Percentiles rank a stretch among this genome's conserved stretches.
These are phyloP conservation scores for Apiotrichum montevideense DNA, from an alignment of 1,284 basidiomycete genomes.

Conservation along the genomic window DNA sequence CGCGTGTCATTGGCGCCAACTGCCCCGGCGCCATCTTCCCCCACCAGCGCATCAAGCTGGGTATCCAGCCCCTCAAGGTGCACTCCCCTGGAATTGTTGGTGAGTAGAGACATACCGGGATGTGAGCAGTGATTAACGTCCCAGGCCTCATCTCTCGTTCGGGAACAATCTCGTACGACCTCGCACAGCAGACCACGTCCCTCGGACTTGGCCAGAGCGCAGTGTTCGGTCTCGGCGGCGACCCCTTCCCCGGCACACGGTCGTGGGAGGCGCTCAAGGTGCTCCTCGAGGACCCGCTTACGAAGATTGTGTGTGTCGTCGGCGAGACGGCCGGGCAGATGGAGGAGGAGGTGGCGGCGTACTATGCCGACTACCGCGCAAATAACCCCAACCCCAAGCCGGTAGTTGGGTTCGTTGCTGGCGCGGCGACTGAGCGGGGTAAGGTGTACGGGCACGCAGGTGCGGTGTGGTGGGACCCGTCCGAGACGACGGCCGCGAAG, in stretches of 20 bases:
- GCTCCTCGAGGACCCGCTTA: conserved; percentile 74
- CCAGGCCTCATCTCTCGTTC: conserved; percentile 76
- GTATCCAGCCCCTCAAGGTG: conserved; percentile 92
- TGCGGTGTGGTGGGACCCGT: conserved; percentile 22
- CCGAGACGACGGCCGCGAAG: conserved; percentile 18
- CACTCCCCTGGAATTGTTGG: conserved; percentile 82
- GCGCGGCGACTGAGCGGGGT: conserved; percentile 86
- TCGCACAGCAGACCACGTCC: conserved; percentile 85
- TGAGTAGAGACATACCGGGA: not conserved
- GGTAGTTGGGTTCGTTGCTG: conserved; percentile 92
- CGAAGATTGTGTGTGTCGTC: conserved; percentile 87
- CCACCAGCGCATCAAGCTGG: conserved; percentile 85
- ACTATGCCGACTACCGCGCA: conserved; percentile 71
- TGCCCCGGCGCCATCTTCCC: conserved; percentile 90
- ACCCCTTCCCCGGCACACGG: conserved; percentile 80
- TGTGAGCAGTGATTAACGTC: too few relatives aligned
- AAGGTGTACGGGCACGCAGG: conserved; percentile 86
- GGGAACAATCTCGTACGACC: conserved; percentile 72
- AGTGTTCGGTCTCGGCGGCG: conserved; percentile 90
- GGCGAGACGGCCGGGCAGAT: conserved; percentile 86
- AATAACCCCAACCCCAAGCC: conserved; percentile 64
- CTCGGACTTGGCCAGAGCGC: conserved; percentile 90
- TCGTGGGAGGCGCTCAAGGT: conserved; percentile 80
- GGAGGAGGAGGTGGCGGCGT: conserved; percentile 98
- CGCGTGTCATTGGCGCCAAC: conserved; percentile 78